A percentile compares a stretch with the other conserved stretches of the same genome.
phyloP scores from a whole-genome alignment of 345 rosid species.

The Eucalyptus pumila region DNA sequence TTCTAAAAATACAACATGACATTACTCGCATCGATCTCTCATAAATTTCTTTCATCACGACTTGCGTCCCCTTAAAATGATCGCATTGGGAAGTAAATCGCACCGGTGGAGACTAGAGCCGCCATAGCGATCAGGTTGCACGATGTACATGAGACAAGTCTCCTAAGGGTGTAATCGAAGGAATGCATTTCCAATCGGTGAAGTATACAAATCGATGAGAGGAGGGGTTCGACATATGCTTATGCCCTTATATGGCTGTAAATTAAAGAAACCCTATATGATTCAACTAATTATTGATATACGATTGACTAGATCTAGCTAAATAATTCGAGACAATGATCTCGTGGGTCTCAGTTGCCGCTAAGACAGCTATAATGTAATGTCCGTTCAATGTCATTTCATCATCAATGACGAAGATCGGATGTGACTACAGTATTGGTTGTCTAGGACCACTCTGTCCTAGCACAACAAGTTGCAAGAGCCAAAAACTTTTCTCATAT shows the following conservation, averaged over 20 bases:
- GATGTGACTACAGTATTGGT: neutral
- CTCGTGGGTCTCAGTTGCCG: neutral
- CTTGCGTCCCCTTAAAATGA: neutral
- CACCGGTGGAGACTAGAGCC: neutral
- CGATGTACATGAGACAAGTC: neutral
- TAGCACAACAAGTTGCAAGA: neutral
- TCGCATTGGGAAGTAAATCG: neutral
- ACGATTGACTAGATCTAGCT: neutral
- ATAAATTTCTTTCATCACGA: neutral
- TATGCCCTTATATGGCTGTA: neutral
- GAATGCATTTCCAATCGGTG: neutral
- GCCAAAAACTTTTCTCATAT: neutral
- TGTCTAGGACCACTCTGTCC: neutral
- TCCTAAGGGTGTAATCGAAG: neutral
- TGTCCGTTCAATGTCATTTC: neutral
- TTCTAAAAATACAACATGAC: neutral
- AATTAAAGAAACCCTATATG: neutral
- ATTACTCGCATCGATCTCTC: neutral
- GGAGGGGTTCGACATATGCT: neutral
- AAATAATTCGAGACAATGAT: neutral
- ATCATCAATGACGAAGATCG: neutral
- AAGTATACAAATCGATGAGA: neutral
- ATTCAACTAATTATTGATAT: neutral
- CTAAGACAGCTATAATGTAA: neutral
- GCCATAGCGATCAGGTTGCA: neutral